Evolutionary conservation across 2,329 filamentous ascomycete species (phyloP), one percentile per base, ranked within the genome.

Genomic region (Xylariaceae sp.): DNA sequence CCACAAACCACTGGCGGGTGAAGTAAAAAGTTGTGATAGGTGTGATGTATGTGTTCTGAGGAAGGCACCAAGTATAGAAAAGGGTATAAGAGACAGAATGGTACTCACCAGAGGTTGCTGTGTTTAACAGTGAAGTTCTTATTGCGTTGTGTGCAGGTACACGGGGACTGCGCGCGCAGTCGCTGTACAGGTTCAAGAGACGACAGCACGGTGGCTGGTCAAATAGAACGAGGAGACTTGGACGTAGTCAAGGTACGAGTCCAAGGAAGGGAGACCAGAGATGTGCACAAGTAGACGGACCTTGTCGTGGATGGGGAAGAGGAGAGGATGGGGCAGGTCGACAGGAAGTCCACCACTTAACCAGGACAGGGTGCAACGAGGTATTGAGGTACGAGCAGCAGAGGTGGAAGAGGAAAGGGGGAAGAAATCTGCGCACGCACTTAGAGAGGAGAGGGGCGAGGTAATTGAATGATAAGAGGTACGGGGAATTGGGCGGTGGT

Each of bases 211-310:
- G 21, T 36, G 44, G 29, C 38, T 27, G 40, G 51, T 45, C 49
- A 54, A 54, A 48, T 54, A 54, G 48, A 54, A 51, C 48, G 43
- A 54, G 51, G 51, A 51, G 52, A 46, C 48, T 44, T 44, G 43
- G 46, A 46, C 51, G 48, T 47, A 48, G 38, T 48, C n/a, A n/a
- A n/a, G n/a, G n/a, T n/a, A n/a, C n/a, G n/a, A n/a, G n/a, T n/a
- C n/a, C n/a, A n/a, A n/a, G n/a, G 45, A 40, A 40, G 46, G 37
- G 46, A 51, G 48, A n/a, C n/a, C n/a, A n/a, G 50, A 45, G 50
- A 49, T 51, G 49, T 49, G 51, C 45, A 54, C 49, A 54, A 48
- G 51, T 52, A 47, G 51, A 52, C 51, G 47, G 52, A 48, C 42
- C 42, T 46, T 47, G 50, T 38, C 47, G 44, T 47, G 36, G 41